A percentile compares a stretch with the other conserved stretches of the same genome.
These are phyloP conservation scores for Cyclotella atomus DNA, from an alignment of 108 stramenopile species.

Conservation along the genomic window DNA sequence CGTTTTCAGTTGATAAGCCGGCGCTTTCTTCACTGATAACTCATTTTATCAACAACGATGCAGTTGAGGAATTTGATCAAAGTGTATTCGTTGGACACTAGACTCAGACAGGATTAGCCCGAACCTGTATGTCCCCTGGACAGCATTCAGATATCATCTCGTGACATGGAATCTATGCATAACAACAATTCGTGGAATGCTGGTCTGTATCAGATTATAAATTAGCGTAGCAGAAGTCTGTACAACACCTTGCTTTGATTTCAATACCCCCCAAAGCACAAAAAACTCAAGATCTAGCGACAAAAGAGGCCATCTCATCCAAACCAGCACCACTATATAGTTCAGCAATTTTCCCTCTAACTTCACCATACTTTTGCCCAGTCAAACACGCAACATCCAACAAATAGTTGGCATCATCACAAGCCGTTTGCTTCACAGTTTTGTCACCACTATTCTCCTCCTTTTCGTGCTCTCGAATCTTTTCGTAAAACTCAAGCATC, in stretches of 20 bases:
- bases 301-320: slow-evolving; percentile 74
- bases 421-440: slow-evolving; percentile 68
- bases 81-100: background rate
- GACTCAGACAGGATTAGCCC: background rate
- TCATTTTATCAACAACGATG: slow-evolving; percentile 42
- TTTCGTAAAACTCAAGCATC: slow-evolving; percentile 72
- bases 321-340: slow-evolving; percentile 65
- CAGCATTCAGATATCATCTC: too few species aligned
- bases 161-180: too few species aligned
- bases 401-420: slow-evolving; percentile 78
- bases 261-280: background rate
- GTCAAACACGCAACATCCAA: slow-evolving; percentile 69
- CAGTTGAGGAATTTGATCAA: slow-evolving; percentile 35
- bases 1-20: slow-evolving; percentile 26
- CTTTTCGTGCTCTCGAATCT: slow-evolving; percentile 65
- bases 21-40: slow-evolving; percentile 24
- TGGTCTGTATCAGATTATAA: too few species aligned
- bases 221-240: background rate
- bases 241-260: background rate
- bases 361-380: slow-evolving; percentile 57
- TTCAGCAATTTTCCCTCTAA: slow-evolving; percentile 62
- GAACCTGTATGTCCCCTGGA: too few species aligned
- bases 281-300: slow-evolving; percentile 32
- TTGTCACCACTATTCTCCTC: slow-evolving; percentile 61
- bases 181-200: too few species aligned